Conservation (phyloP, 2,329 filamentous ascomycete genomes). For the Tothia fuscella region DNA sequence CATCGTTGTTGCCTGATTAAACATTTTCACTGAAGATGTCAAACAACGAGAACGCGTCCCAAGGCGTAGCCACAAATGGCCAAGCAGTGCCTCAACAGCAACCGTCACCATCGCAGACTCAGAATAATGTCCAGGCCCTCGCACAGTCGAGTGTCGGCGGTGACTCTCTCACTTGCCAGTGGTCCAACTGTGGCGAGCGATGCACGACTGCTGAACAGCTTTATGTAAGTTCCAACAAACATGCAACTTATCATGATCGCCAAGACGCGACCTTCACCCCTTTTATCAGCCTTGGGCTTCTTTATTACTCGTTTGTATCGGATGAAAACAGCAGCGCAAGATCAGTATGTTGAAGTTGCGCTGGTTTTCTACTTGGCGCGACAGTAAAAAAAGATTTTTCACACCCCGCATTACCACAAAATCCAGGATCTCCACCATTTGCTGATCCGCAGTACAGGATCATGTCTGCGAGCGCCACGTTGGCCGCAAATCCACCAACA, state of each 20-base stretch:
- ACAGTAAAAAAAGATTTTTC: not conserved
- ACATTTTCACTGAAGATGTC: not conserved
- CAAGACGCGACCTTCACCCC: conserved; percentile 2
- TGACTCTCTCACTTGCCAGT: conserved; percentile 45
- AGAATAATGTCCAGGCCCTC: conserved; percentile 1
- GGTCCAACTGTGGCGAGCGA: conserved; percentile 50
- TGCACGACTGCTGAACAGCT: conserved; percentile 46
- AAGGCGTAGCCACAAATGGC: conserved; percentile 3
- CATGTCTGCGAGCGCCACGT: conserved; percentile 98
- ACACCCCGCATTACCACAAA: not conserved
- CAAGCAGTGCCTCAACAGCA: conserved; percentile 2
- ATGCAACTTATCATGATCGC: not conserved
- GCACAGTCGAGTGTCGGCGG: conserved; percentile 13
- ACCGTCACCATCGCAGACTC: not conserved
- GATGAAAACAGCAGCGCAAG: not conserved
- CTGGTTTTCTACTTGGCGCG: no score
- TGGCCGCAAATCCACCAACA: conserved; percentile 97
- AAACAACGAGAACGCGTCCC: conserved; percentile 2
- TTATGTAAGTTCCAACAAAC: conserved; percentile 38
- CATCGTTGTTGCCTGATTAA: no score
- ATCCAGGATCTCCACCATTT: not conserved
- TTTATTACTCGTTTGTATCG: not conserved
- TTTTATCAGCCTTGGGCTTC: not conserved
- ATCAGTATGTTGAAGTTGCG: not conserved
- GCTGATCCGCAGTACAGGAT: conserved; percentile 46